Evolutionary conservation across 2,329 filamentous ascomycete species (phyloP).

Genomic region (Gnomoniopsis sp.): DNA sequence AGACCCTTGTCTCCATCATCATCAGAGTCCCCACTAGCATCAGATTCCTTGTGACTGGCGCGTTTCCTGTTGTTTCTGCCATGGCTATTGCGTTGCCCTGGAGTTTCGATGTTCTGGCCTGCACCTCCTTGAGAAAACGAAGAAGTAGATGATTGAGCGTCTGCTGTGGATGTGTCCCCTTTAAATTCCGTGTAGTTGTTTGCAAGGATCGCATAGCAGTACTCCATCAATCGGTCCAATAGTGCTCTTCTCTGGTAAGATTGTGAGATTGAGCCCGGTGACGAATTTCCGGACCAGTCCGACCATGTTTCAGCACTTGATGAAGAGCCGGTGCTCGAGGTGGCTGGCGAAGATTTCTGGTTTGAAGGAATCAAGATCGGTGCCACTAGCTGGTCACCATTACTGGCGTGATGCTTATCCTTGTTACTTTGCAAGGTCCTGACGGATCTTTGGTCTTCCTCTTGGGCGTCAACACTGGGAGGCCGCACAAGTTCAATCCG

Average conservation of each 20-base stretch:
- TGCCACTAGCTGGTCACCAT: too few species aligned
- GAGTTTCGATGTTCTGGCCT: background rate
- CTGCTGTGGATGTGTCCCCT: background rate
- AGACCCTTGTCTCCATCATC: background rate
- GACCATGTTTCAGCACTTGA: background rate
- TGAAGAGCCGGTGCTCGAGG: background rate
- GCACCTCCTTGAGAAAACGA: background rate
- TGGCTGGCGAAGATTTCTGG: background rate
- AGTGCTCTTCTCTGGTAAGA: conserved; percentile 8
- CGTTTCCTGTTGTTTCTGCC: conserved; percentile 7
- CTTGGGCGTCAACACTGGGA: too few species aligned
- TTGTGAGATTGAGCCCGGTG: background rate
- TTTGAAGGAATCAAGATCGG: too few species aligned
- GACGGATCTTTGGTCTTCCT: too few species aligned
- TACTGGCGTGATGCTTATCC: too few species aligned
- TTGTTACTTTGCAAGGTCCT: too few species aligned
- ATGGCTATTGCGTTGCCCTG: background rate
- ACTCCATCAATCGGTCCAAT: conserved; percentile 18
- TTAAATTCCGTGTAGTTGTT: background rate
- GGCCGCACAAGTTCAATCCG: background rate
- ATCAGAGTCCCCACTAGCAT: background rate
- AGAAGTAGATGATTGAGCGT: background rate
- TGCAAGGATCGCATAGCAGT: conserved; percentile 12
- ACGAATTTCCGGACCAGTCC: background rate
- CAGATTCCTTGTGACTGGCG: background rate